Evolutionary conservation across 2,329 filamentous ascomycete genomes (phyloP).

Genomic region (Aspergillus pseudoglaucus): DNA sequence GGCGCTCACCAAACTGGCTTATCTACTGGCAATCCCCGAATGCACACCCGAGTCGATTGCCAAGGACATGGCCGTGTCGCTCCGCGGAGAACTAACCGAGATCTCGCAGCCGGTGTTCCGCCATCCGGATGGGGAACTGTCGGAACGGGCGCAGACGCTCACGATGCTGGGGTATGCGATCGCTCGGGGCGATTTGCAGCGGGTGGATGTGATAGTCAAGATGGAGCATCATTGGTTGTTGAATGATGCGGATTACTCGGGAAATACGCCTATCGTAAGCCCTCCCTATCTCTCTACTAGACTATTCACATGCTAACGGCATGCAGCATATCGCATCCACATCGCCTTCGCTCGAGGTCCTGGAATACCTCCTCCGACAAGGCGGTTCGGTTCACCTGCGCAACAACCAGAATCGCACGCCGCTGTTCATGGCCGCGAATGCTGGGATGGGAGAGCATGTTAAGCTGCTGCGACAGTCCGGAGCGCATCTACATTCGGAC

Average conservation of each 20-base stretch:
- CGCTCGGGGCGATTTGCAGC: constrained; percentile 59
- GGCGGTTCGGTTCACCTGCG: constrained; percentile 55
- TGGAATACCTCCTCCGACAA: constrained; percentile 50
- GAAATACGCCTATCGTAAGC: constrained; percentile 58
- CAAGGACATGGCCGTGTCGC: constrained; percentile 63
- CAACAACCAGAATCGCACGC: constrained; percentile 52
- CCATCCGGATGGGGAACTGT: constrained; percentile 58
- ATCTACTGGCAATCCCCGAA: constrained; percentile 65
- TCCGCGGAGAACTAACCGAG: constrained; percentile 82
- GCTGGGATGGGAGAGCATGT: constrained; percentile 51
- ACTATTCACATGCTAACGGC: constrained; percentile 3
- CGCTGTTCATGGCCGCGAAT: constrained; percentile 54
- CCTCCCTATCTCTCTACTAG: not conserved
- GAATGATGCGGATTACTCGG: constrained; percentile 71
- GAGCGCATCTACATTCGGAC: constrained; percentile 54
- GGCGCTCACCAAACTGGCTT: constrained; percentile 83
- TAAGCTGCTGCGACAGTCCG: constrained; percentile 47
- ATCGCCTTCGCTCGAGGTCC: constrained; percentile 48
- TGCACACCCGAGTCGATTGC: constrained; percentile 62
- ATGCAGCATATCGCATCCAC: constrained; percentile 52
- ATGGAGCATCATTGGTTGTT: constrained; percentile 62
- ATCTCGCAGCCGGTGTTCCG: constrained; percentile 65
- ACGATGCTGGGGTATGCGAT: constrained; percentile 76
- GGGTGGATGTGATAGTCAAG: constrained; percentile 61
- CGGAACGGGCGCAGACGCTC: constrained; percentile 58